Evolutionary conservation across 2,329 filamentous ascomycete species (phyloP).

Genomic region (Sporothrix schenckii): DNA sequence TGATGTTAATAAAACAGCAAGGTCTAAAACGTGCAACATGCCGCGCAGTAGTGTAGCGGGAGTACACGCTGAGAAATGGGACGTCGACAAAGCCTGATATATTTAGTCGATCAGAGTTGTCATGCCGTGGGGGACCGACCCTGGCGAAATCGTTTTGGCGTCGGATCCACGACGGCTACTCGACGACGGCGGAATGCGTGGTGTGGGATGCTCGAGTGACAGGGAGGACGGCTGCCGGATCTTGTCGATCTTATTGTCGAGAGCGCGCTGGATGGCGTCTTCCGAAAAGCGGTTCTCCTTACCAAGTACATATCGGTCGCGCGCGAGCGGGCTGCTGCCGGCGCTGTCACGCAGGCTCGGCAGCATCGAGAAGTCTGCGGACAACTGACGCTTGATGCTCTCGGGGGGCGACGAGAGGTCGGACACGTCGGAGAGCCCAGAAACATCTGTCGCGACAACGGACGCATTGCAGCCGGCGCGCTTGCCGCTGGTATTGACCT

Average conservation of each 20-base stretch:
- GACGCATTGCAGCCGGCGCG: not conserved
- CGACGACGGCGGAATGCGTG: conserved; percentile 12
- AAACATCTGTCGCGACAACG: not conserved
- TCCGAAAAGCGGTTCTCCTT: conserved; percentile 23
- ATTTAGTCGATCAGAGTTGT: conserved; percentile 43
- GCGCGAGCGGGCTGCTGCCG: not conserved
- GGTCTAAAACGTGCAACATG: not conserved
- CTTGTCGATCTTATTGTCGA: conserved; percentile 23
- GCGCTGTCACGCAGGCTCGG: conserved; percentile 27
- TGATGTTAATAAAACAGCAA: not conserved
- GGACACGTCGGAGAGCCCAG: conserved; percentile 1
- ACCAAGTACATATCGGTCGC: not conserved
- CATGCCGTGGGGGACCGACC: conserved; percentile 48
- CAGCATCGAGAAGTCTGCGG: conserved; percentile 18
- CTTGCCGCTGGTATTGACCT: not conserved
- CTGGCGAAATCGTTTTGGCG: conserved; percentile 49
- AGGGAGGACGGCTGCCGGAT: conserved; percentile 25
- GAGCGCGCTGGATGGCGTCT: conserved; percentile 9
- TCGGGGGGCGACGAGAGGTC: conserved; percentile 17
- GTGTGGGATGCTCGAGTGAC: not conserved
- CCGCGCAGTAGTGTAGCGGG: too few species aligned
- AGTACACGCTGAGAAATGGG: not conserved
- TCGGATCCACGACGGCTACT: conserved; percentile 30
- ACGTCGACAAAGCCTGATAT: not conserved
- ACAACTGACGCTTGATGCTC: not conserved